Conservation (phyloP, 352 stramenopile species). For the Phytopythium ostracodes region DNA sequence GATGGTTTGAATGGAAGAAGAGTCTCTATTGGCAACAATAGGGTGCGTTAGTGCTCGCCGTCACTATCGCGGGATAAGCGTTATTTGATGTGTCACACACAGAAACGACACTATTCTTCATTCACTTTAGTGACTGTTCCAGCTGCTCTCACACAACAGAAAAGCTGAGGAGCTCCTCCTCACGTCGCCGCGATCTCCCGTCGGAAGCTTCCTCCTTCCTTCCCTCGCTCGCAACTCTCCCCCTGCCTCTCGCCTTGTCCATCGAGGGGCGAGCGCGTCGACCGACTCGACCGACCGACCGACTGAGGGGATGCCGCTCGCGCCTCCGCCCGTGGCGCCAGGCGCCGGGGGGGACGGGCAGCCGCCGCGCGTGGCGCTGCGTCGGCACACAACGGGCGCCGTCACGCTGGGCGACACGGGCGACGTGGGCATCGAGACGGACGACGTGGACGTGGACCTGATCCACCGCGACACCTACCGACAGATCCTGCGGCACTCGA, state of each 20-base stretch:
- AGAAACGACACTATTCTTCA: too few relatives aligned
- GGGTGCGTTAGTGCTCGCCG: too few relatives aligned
- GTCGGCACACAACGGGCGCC: slow-evolving; percentile 75
- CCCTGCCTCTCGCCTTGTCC: not conserved
- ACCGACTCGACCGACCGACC: not conserved
- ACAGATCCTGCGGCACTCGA: slow-evolving; percentile 71
- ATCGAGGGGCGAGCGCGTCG: not conserved
- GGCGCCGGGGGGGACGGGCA: slow-evolving; percentile 16
- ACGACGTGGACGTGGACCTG: slow-evolving; percentile 72
- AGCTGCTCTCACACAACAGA: not conserved
- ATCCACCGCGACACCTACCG: slow-evolving; percentile 65
- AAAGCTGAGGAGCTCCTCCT: not conserved
- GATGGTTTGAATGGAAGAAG: too few relatives aligned
- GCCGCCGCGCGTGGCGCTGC: slow-evolving; percentile 42
- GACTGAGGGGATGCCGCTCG: slow-evolving; percentile 1
- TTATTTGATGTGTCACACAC: too few relatives aligned
- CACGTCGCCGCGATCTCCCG: not conserved
- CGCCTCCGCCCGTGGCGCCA: slow-evolving; percentile 11
- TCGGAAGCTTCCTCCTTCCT: not conserved
- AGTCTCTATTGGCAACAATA: too few relatives aligned
- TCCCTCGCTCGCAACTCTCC: not conserved
- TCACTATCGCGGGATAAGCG: too few relatives aligned
- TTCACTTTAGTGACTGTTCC: not conserved
- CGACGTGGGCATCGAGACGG: slow-evolving; percentile 75
- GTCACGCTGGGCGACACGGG: slow-evolving; percentile 76